phyloP scores from a whole-genome alignment of 2,329 filamentous ascomycete species.

The Beauveria brongniartii region DNA sequence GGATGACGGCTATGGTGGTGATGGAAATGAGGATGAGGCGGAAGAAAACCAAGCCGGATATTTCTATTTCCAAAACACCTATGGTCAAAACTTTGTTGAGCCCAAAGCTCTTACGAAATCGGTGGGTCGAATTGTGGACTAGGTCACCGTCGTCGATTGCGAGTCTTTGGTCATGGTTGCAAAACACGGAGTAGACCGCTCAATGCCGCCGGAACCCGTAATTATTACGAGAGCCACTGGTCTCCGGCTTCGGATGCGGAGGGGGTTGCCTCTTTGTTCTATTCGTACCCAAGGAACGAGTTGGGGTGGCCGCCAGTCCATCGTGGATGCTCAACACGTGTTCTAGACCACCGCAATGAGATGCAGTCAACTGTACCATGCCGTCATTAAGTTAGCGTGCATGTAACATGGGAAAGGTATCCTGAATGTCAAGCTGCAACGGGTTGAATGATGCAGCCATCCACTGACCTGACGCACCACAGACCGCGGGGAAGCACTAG shows the following conservation, averaged over 20 bases:
- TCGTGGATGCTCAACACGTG: not conserved
- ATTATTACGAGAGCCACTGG: not conserved
- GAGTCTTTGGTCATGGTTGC: not conserved
- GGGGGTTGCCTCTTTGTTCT: not conserved
- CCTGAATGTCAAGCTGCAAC: not conserved
- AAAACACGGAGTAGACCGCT: conserved; percentile 9
- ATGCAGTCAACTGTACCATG: not conserved
- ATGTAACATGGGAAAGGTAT: not conserved
- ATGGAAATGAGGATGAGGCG: not conserved
- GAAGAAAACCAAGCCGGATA: not conserved
- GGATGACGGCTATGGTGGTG: not conserved
- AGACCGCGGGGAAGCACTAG: no score
- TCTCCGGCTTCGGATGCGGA: conserved; percentile 8
- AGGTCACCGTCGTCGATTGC: not conserved
- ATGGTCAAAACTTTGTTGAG: not conserved
- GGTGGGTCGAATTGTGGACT: conserved; percentile 13
- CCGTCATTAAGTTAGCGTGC: not conserved
- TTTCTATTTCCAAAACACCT: not conserved
- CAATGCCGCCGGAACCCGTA: conserved; percentile 11
- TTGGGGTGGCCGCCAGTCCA: not conserved
- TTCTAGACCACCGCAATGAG: conserved; percentile 3
- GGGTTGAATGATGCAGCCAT: no score
- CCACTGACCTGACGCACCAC: no score
- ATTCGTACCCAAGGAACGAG: not conserved
- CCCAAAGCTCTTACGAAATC: conserved; percentile 9